Percentiles rank a stretch among this genome's conserved stretches.
Conservation (phyloP, 2,329 filamentous ascomycete species). For the Ophiocordyceps sinensis region DNA sequence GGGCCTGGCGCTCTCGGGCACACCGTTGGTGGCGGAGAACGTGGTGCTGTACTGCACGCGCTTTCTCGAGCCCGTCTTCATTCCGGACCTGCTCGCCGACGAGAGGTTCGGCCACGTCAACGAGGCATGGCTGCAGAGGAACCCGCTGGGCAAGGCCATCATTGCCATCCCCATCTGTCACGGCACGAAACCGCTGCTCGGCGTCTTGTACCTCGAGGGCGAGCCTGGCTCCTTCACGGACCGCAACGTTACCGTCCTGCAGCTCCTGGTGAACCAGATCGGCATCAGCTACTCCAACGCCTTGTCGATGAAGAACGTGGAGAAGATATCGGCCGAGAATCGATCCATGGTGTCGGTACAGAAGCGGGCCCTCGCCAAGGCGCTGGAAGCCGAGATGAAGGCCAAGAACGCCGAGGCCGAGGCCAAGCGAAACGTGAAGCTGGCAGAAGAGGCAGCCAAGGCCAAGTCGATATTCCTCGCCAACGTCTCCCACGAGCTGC, state of each 20-base stretch:
- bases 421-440: slow-evolving; percentile 63
- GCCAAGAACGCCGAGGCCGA: slow-evolving; percentile 64
- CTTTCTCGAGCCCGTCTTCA: slow-evolving; percentile 61
- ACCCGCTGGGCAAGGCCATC: slow-evolving; percentile 57
- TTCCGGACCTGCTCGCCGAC: slow-evolving; percentile 58
- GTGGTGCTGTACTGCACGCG: slow-evolving; percentile 64
- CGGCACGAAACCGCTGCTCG: slow-evolving; percentile 54
- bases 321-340: slow-evolving; percentile 67
- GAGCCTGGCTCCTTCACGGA: slow-evolving; percentile 65
- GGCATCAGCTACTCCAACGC: slow-evolving; percentile 58
- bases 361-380: slow-evolving; percentile 57
- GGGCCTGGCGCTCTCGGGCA: slow-evolving; percentile 48
- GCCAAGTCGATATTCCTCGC: slow-evolving; percentile 71
- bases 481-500: slow-evolving; percentile 68
- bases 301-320: slow-evolving; percentile 52
- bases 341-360: slow-evolving; percentile 65
- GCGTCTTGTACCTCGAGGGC: slow-evolving; percentile 63
- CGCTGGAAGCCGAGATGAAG: slow-evolving; percentile 58
- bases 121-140: slow-evolving; percentile 51
- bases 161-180: slow-evolving; percentile 71
- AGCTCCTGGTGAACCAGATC: slow-evolving; percentile 66
- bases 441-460: slow-evolving; percentile 71
- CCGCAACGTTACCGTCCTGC: slow-evolving; percentile 50
- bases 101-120: slow-evolving; percentile 67
- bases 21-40: slow-evolving; percentile 58